Evolutionary conservation across 345 rosid genomes (phyloP).

Genomic region (Eucalyptus regnans): DNA sequence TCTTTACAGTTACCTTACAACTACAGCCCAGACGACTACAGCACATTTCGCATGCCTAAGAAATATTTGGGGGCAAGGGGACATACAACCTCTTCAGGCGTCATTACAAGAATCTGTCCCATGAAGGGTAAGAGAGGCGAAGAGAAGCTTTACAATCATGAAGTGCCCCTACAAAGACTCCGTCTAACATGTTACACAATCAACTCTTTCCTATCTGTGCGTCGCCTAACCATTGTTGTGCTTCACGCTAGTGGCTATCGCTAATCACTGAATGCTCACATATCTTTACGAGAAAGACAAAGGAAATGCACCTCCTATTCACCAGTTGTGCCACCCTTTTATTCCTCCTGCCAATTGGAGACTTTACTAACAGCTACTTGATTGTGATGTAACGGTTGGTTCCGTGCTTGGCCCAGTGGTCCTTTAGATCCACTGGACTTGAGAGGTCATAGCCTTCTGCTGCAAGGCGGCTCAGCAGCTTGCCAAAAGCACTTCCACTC

Average conservation of each 20-base stretch:
- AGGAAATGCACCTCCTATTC: not conserved
- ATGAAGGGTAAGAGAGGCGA: not conserved
- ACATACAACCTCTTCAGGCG: not conserved
- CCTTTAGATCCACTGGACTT: conserved; percentile 57
- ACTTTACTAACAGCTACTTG: not conserved
- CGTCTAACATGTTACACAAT: not conserved
- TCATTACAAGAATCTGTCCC: not conserved
- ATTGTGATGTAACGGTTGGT: conserved; percentile 16
- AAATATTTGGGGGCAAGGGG: not conserved
- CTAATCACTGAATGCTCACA: not conserved
- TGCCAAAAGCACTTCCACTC: conserved; percentile 98
- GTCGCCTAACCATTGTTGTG: not conserved
- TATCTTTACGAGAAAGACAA: not conserved
- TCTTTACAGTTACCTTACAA: not conserved
- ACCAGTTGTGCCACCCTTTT: not conserved
- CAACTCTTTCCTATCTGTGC: not conserved
- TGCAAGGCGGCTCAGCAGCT: conserved; percentile 85
- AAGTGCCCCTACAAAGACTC: not conserved
- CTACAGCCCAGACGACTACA: not conserved
- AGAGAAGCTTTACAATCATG: not conserved
- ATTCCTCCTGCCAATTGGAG: not conserved
- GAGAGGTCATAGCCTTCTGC: conserved; percentile 71
- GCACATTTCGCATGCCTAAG: not conserved
- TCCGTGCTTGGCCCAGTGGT: conserved; percentile 75
- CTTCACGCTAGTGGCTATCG: not conserved